phyloP scores from a whole-genome alignment of 1,139 yeast species.

The Candida sanyaensis region DNA sequence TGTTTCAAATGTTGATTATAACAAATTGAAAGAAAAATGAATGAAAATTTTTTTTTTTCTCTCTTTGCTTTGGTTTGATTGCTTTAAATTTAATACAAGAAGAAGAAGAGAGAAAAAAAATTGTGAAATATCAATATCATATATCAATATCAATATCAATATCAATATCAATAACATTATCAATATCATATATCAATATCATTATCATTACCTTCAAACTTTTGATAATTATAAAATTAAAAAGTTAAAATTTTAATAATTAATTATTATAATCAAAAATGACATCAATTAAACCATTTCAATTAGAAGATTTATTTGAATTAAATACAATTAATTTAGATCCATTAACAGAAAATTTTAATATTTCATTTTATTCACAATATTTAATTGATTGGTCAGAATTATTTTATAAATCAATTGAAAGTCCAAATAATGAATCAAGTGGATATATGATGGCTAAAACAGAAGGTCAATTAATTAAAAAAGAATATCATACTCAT shows the following conservation, averaged over 20 bases:
- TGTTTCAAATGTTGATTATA: conserved; percentile 2
- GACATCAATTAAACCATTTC: conserved; percentile 85
- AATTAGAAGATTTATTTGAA: conserved; percentile 77
- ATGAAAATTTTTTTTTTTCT: conserved; percentile 1
- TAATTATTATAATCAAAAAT: too few species aligned
- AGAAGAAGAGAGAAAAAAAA: too few species aligned
- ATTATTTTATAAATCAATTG: conserved; percentile 74
- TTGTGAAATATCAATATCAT: too few species aligned
- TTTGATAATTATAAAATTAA: too few species aligned
- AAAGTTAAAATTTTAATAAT: too few species aligned
- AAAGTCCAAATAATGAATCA: conserved; percentile 35
- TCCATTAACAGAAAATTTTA: conserved; percentile 87
- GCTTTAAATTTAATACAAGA: too few species aligned
- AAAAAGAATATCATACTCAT: conserved; percentile 92
- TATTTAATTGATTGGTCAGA: conserved; percentile 89
- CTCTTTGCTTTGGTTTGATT: neutral
- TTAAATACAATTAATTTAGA: conserved; percentile 80
- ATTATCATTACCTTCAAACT: too few species aligned
- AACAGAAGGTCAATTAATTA: conserved; percentile 72
- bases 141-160: too few species aligned
- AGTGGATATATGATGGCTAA: conserved; percentile 95
- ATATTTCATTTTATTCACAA: conserved; percentile 78
- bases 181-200: too few species aligned
- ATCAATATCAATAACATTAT: too few species aligned
- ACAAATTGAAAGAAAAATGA: neutral